These are phyloP conservation scores for Talaromyces sp. DNA, from an alignment of 2,329 filamentous ascomycete species.

Conservation along the genomic window DNA sequence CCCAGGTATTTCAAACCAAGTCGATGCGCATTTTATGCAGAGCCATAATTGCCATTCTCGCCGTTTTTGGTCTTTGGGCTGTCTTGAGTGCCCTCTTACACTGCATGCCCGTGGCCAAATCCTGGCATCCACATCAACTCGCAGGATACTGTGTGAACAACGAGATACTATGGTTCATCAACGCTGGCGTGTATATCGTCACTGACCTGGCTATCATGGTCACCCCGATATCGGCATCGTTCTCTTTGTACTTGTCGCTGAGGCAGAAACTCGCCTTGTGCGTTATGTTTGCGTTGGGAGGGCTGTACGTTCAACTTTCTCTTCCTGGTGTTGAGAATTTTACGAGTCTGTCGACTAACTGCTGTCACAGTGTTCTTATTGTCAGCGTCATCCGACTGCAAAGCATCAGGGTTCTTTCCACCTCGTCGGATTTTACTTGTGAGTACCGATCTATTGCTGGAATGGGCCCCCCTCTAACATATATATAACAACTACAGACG, in stretches of 20 bases:
- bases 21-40: slow-evolving; percentile 32
- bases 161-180: slow-evolving; percentile 40
- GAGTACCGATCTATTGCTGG: slow-evolving; percentile 8
- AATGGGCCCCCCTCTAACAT: background rate
- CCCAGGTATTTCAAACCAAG: slow-evolving; percentile 39
- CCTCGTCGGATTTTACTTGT: slow-evolving; percentile 32
- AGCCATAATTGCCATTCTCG: slow-evolving; percentile 32
- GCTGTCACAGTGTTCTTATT: slow-evolving; percentile 12
- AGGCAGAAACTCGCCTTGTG: slow-evolving; percentile 39
- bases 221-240: slow-evolving; percentile 42
- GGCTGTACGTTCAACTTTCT: slow-evolving; percentile 25
- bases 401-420: slow-evolving; percentile 26
- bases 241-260: slow-evolving; percentile 34
- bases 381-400: slow-evolving; percentile 31
- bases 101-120: slow-evolving; percentile 31
- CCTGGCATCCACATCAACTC: slow-evolving; percentile 24
- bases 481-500: slow-evolving; percentile 17
- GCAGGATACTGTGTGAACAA: slow-evolving; percentile 33
- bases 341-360: slow-evolving; percentile 20
- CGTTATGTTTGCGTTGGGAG: slow-evolving; percentile 37
- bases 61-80: slow-evolving; percentile 29
- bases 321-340: no score
- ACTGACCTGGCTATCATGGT: slow-evolving; percentile 41
- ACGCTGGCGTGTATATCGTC: slow-evolving; percentile 40
- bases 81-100: slow-evolving; percentile 32